These are phyloP conservation scores for Saturnispora sanitii DNA, from an alignment of 805 yeast species.

Conservation along the genomic window DNA sequence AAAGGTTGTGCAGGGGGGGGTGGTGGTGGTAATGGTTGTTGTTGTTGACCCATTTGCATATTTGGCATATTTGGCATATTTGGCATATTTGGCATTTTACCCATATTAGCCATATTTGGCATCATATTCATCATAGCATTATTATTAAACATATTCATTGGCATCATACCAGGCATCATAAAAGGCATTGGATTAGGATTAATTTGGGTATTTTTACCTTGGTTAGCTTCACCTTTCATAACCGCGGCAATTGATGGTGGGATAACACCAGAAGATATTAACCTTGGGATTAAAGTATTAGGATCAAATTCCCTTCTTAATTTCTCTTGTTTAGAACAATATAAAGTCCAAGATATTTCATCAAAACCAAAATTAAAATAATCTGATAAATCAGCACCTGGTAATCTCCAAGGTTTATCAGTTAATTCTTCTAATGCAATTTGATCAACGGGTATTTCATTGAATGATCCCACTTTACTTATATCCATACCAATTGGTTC, in stretches of 20 bases:
- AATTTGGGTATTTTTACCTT: constrained; percentile 8
- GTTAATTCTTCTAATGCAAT: constrained; percentile 71
- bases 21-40: constrained; percentile 15
- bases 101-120: constrained; percentile 13
- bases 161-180: constrained; percentile 22
- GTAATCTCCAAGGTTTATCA: constrained; percentile 97
- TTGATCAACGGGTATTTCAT: constrained; percentile 77
- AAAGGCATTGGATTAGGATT: constrained; percentile 17
- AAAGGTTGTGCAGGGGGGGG: constrained; percentile 7
- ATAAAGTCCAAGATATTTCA: constrained; percentile 92
- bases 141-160: constrained; percentile 26
- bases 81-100: constrained; percentile 9
- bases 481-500: constrained; percentile 47
- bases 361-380: constrained; percentile 96
- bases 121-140: constrained; percentile 13
- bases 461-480: constrained; percentile 60
- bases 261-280: constrained; percentile 29
- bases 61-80: background rate
- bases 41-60: background rate
- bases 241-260: constrained; percentile 24
- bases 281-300: constrained; percentile 61
- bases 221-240: constrained; percentile 22
- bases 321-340: constrained; percentile 80
- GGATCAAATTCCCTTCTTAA: constrained; percentile 74
- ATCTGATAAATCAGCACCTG: constrained; percentile 91